phyloP scores from a whole-genome alignment of 2,329 filamentous ascomycete genomes.

The Lachnellula willkommii region DNA sequence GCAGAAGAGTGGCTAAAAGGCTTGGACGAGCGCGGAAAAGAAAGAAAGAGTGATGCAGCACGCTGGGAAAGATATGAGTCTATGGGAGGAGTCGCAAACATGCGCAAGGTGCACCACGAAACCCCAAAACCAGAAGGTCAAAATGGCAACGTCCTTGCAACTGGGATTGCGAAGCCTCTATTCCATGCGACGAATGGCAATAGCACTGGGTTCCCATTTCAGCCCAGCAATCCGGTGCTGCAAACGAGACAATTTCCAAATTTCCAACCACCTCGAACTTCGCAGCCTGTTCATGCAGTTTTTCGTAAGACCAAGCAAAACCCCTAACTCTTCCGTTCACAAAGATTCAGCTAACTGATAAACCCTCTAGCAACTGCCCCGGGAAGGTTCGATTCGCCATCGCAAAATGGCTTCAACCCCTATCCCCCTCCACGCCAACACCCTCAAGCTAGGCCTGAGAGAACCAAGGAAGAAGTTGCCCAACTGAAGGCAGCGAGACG shows the following conservation, averaged over 20 bases:
- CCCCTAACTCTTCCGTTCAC: too few relatives aligned
- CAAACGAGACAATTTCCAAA: constrained; percentile 8
- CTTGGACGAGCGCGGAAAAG: constrained; percentile 57
- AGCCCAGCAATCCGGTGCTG: constrained; percentile 3
- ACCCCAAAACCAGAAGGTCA: constrained; percentile 6
- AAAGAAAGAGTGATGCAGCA: constrained; percentile 56
- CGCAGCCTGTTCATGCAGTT: constrained; percentile 6
- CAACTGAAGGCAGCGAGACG: constrained; percentile 59
- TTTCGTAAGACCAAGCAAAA: constrained; percentile 15
- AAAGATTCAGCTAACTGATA: background rate
- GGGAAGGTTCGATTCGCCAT: constrained; percentile 29
- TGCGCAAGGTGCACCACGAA: constrained; percentile 16
- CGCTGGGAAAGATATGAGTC: constrained; percentile 57
- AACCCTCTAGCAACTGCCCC: constrained; percentile 17
- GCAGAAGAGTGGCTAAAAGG: constrained; percentile 77
- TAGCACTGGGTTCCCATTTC: constrained; percentile 7
- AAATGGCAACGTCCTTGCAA: background rate
- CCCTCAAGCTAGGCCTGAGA: constrained; percentile 37
- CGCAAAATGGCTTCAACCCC: constrained; percentile 25
- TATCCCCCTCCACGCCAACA: constrained; percentile 22
- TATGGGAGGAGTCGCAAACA: constrained; percentile 26
- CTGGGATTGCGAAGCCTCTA: background rate
- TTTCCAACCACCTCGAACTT: constrained; percentile 6
- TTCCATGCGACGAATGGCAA: constrained; percentile 8
- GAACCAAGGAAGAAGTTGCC: constrained; percentile 57